Conservation (phyloP, 768 basidiomycete genomes). For the Agaricus subrufescens region DNA sequence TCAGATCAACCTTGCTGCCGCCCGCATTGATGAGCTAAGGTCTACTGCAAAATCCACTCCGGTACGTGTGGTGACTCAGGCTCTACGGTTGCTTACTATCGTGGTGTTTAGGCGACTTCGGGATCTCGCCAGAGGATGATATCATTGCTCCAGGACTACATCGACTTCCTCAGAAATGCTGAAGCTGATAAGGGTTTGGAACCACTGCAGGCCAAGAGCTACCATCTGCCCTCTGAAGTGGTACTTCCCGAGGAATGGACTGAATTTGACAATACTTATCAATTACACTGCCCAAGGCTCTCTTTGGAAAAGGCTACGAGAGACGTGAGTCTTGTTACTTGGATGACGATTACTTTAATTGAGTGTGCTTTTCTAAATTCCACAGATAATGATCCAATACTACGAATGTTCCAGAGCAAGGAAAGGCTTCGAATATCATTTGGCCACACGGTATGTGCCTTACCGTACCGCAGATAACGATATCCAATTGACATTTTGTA, state of each 20-base stretch:
- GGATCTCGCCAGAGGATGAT: slow-evolving; percentile 38
- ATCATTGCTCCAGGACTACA: slow-evolving; percentile 55
- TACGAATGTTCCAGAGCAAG: slow-evolving; percentile 78
- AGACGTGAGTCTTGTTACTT: slow-evolving; percentile 51
- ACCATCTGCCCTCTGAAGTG: slow-evolving; percentile 64
- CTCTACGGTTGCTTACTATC: not conserved
- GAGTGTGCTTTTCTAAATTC: slow-evolving; percentile 3
- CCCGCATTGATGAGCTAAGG: slow-evolving; percentile 50
- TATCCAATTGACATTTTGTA: slow-evolving; percentile 19
- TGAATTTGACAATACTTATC: slow-evolving; percentile 87
- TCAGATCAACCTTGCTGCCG: slow-evolving; percentile 55
- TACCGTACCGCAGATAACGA: not conserved
- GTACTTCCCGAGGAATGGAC: slow-evolving; percentile 69
- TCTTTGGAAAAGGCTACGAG: slow-evolving; percentile 73
- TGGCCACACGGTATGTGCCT: slow-evolving; percentile 72
- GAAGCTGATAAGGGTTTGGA: slow-evolving; percentile 35
- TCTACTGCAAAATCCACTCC: slow-evolving; percentile 5
- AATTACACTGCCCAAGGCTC: slow-evolving; percentile 82
- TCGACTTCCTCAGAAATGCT: slow-evolving; percentile 44
- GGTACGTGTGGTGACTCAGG: not conserved
- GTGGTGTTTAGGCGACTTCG: slow-evolving; percentile 11
- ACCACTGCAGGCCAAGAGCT: slow-evolving; percentile 31
- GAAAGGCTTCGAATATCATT: slow-evolving; percentile 80
- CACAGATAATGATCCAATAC: slow-evolving; percentile 81
- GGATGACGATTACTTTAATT: slow-evolving; percentile 7